Evolutionary conservation across 2,329 filamentous ascomycete species (phyloP).

Genomic region (Leptographium radiaticola): DNA sequence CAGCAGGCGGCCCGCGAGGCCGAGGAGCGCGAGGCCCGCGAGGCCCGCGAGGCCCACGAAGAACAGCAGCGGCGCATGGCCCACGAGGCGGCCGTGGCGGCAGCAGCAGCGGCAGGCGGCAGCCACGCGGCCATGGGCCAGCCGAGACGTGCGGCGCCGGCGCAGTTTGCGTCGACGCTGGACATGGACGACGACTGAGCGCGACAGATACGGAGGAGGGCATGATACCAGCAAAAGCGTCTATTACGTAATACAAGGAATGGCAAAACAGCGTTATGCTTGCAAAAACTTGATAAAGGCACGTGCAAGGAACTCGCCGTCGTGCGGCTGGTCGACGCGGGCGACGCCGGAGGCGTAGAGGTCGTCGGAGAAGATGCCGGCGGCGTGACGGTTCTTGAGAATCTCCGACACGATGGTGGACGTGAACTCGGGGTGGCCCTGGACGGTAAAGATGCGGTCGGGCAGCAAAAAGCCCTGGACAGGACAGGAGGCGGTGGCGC

Average conservation of each 20-base stretch:
- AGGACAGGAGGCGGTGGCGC: conserved; percentile 50
- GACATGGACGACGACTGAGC: conserved; percentile 11
- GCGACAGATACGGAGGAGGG: background rate
- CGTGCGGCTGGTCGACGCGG: conserved; percentile 55
- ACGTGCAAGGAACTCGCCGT: conserved; percentile 62
- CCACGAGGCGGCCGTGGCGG: conserved; percentile 26
- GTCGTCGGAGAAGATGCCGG: conserved; percentile 57
- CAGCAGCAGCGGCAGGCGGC: conserved; percentile 17
- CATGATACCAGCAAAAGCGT: background rate
- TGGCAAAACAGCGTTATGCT: background rate
- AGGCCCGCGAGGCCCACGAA: conserved; percentile 31
- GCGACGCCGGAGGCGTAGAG: conserved; percentile 55
- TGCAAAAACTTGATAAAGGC: conserved; percentile 62
- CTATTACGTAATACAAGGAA: background rate
- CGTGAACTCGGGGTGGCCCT: conserved; percentile 80
- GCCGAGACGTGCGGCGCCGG: background rate
- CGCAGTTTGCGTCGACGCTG: conserved; percentile 10
- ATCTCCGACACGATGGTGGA: conserved; percentile 58
- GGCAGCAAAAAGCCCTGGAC: conserved; percentile 72
- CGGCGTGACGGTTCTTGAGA: conserved; percentile 47
- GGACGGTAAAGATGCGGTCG: conserved; percentile 56
- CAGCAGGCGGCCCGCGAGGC: conserved; percentile 27
- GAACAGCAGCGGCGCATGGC: conserved; percentile 31
- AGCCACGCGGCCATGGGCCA: background rate
- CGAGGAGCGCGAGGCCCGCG: conserved; percentile 28